Conservation (phyloP, 371 early-diverging fungal species). For the Syncephalis plumigaleata region DNA sequence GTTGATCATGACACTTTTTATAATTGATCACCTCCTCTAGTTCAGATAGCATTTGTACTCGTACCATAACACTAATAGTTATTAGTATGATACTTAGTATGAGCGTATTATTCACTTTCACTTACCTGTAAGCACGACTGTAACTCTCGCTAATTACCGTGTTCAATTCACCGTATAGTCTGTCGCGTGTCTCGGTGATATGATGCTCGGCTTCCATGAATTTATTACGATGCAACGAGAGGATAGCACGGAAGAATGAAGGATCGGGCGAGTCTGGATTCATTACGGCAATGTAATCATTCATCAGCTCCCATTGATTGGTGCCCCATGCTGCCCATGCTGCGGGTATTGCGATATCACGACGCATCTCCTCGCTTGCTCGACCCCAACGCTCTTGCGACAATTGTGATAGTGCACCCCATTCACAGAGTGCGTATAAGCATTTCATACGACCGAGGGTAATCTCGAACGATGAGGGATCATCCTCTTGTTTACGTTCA, state of each 20-base stretch:
- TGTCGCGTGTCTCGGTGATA: slow-evolving; percentile 70
- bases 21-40: slow-evolving; percentile 90
- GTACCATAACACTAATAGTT: slow-evolving; percentile 41
- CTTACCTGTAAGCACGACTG: slow-evolving; percentile 63
- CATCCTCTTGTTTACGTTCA: slow-evolving; percentile 60
- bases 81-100: not conserved
- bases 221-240: slow-evolving; percentile 69
- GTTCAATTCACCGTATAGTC: slow-evolving; percentile 78
- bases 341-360: slow-evolving; percentile 68
- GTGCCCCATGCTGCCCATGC: slow-evolving; percentile 93
- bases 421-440: slow-evolving; percentile 82
- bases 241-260: slow-evolving; percentile 70
- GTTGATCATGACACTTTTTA: slow-evolving; percentile 66
- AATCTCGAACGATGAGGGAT: slow-evolving; percentile 53
- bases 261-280: slow-evolving; percentile 54
- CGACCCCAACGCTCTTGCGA: slow-evolving; percentile 72
- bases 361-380: slow-evolving; percentile 26
- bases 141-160: slow-evolving; percentile 90
- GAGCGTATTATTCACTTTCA: not conserved
- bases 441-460: slow-evolving; percentile 84
- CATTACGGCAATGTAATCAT: slow-evolving; percentile 71
- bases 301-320: slow-evolving; percentile 82
- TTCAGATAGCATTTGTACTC: slow-evolving; percentile 93
- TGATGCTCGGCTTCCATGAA: slow-evolving; percentile 52
- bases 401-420: slow-evolving; percentile 71